Evolutionary conservation across 2,329 filamentous ascomycete genomes (phyloP).

Genomic region (Thelonectria olida): DNA sequence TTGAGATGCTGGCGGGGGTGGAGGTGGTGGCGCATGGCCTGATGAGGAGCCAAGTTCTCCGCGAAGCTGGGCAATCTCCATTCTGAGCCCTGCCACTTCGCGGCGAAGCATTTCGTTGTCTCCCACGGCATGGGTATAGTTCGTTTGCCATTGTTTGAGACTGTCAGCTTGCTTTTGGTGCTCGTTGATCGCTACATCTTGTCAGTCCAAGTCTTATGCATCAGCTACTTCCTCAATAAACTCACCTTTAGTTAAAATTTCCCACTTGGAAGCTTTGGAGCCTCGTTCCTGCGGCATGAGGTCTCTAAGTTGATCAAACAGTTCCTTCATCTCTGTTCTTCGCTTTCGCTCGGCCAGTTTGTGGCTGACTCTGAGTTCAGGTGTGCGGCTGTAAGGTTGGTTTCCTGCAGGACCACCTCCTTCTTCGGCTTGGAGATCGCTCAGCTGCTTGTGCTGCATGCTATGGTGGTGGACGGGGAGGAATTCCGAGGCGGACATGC

Average conservation of each 20-base stretch:
- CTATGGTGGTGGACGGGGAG: conserved; percentile 76
- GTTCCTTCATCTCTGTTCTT: conserved; percentile 86
- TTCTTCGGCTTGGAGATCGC: conserved; percentile 71
- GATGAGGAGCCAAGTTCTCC: conserved; percentile 43
- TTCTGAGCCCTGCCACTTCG: conserved; percentile 57
- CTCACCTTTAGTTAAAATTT: conserved; percentile 85
- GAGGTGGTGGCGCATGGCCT: conserved; percentile 35
- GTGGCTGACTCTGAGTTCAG: conserved; percentile 83
- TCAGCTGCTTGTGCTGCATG: conserved; percentile 78
- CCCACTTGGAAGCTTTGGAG: conserved; percentile 89
- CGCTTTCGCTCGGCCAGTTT: conserved; percentile 87
- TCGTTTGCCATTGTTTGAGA: conserved; percentile 57
- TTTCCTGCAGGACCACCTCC: conserved; percentile 59
- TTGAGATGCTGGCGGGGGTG: conserved; percentile 30
- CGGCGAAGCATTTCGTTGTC: conserved; percentile 61
- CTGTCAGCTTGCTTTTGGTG: conserved; percentile 64
- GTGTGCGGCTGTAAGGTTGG: conserved; percentile 84
- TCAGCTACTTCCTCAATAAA: conserved; percentile 5
- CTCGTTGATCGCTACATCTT: conserved; percentile 65
- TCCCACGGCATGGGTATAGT: conserved; percentile 51
- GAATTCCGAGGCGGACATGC: conserved; percentile 65
- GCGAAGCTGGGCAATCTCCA: conserved; percentile 60
- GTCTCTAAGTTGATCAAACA: conserved; percentile 83
- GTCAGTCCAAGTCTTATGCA: conserved; percentile 19
- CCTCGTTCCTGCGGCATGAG: conserved; percentile 83